phyloP scores from a whole-genome alignment of 2,329 filamentous ascomycete genomes.

The Penicillium freii region DNA sequence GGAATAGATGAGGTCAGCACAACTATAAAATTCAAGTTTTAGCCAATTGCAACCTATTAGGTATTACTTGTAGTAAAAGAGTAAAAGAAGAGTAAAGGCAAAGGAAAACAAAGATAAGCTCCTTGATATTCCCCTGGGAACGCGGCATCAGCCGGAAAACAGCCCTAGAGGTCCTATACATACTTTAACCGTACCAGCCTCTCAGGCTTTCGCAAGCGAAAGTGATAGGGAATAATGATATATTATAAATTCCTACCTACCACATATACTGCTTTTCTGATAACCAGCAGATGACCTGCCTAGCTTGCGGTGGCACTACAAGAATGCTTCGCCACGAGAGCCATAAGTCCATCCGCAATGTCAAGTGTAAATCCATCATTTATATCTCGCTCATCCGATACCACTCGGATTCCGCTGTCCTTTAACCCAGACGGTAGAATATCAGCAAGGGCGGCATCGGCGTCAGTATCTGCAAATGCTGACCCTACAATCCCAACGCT shows the following conservation, averaged over 20 bases:
- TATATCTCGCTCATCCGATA: background rate
- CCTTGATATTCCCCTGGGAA: background rate
- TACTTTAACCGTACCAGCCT: too few relatives aligned
- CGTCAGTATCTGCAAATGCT: background rate
- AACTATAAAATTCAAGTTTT: background rate
- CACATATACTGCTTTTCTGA: background rate
- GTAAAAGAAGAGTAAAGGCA: background rate
- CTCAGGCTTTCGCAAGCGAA: background rate
- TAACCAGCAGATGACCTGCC: background rate
- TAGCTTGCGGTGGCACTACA: background rate
- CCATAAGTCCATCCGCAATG: background rate
- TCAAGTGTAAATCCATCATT: background rate
- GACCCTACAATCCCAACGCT: background rate
- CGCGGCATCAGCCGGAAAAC: background rate
- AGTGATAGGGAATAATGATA: background rate
- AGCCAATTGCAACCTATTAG: background rate
- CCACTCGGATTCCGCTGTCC: background rate
- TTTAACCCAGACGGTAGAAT: background rate
- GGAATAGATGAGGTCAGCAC: constrained; percentile 7
- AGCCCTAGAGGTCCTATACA: too few relatives aligned
- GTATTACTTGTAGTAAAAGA: background rate
- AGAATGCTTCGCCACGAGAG: background rate
- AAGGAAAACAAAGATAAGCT: background rate
- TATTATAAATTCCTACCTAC: background rate
- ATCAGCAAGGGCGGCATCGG: background rate